Conservation (phyloP, 1,284 basidiomycete genomes). For the Puccinia hordei region DNA sequence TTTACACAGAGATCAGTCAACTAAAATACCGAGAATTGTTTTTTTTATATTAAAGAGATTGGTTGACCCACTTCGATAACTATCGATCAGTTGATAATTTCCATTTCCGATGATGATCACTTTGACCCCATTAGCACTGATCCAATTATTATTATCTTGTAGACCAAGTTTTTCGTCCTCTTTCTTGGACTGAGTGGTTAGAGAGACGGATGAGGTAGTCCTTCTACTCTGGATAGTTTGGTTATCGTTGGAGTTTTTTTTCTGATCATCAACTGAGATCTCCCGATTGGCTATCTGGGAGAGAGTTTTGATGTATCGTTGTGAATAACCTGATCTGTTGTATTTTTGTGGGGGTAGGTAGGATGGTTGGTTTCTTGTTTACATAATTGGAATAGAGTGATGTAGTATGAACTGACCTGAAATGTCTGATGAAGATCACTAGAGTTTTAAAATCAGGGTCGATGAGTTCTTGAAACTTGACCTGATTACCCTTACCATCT, state of each 20-base stretch:
- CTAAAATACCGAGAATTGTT: too few relatives aligned
- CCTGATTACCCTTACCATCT: slow-evolving; percentile 8
- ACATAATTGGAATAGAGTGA: neutral
- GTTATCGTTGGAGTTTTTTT: too few relatives aligned
- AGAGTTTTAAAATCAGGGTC: slow-evolving; percentile 38
- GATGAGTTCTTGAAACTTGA: slow-evolving; percentile 31
- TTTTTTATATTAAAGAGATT: neutral
- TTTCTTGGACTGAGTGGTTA: too few relatives aligned
- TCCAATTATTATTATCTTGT: too few relatives aligned
- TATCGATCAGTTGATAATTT: slow-evolving; percentile 26
- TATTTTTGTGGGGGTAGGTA: too few relatives aligned
- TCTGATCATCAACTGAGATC: too few relatives aligned
- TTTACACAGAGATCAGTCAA: neutral
- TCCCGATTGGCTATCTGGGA: slow-evolving; percentile 19
- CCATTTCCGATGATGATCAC: slow-evolving; percentile 38
- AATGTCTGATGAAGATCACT: slow-evolving; percentile 42
- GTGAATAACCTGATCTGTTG: slow-evolving; percentile 10
- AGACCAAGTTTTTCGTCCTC: too few relatives aligned
- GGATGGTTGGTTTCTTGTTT: too few relatives aligned
- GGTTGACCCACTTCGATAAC: slow-evolving; percentile 9
- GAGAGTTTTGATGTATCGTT: slow-evolving; percentile 19
- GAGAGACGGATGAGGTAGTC: too few relatives aligned
- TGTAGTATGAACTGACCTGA: slow-evolving; percentile 18
- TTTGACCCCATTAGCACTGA: slow-evolving; percentile 27
- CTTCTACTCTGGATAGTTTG: too few relatives aligned